These are phyloP conservation scores for Hemisphaericaspora nanyangensis DNA, from an alignment of 805 yeast species.

Conservation along the genomic window DNA sequence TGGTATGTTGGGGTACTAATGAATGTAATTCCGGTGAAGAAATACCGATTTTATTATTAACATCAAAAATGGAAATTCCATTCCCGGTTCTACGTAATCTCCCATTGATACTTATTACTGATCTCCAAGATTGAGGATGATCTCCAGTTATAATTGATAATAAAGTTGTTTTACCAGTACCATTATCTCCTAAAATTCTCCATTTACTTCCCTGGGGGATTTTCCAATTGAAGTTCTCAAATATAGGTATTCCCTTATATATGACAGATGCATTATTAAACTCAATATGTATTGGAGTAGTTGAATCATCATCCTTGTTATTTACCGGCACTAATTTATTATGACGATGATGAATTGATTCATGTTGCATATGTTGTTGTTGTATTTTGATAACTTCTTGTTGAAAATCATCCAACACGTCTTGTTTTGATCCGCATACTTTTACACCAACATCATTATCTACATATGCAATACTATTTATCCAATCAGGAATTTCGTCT, in stretches of 20 bases:
- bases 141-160: conserved; percentile 84
- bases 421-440: conserved; percentile 42
- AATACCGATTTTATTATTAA: conserved; percentile 76
- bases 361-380: conserved; percentile 13
- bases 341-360: background rate
- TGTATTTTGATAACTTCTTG: background rate
- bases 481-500: conserved; percentile 77
- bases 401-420: conserved; percentile 13
- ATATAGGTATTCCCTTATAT: conserved; percentile 59
- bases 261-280: conserved; percentile 61
- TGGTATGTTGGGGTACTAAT: conserved; percentile 55
- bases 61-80: conserved; percentile 68
- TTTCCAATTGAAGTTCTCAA: conserved; percentile 61
- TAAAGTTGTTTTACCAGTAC: conserved; percentile 90
- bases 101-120: conserved; percentile 60
- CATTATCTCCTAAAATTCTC: conserved; percentile 88
- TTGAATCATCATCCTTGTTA: conserved; percentile 5
- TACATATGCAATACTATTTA: conserved; percentile 65
- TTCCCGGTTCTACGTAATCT: conserved; percentile 69
- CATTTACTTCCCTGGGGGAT: conserved; percentile 73
- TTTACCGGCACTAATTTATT: conserved; percentile 8
- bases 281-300: conserved; percentile 27
- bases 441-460: conserved; percentile 47
- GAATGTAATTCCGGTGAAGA: conserved; percentile 92
- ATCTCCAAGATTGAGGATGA: conserved; percentile 95